Evolutionary conservation across 2,329 filamentous ascomycete species (phyloP).

Genomic region (Pestalotiopsis sp.): DNA sequence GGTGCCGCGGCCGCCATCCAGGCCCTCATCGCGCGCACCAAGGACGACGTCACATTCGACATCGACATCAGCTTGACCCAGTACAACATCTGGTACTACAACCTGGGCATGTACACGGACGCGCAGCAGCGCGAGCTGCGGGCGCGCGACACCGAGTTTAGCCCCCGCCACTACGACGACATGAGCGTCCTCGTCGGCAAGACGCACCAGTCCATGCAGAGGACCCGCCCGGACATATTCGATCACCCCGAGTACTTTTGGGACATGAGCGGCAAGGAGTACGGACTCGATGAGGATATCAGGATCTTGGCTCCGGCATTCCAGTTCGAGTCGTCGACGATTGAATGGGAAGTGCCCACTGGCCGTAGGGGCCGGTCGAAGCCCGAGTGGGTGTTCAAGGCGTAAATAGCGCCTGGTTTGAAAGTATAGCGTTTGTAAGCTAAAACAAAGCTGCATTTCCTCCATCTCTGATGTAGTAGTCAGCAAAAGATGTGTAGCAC

Average conservation of each 20-base stretch:
- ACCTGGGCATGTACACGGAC: conserved; percentile 25
- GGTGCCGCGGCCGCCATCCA: neutral
- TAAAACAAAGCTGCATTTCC: no score
- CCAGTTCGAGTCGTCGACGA: neutral
- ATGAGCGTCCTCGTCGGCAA: conserved; percentile 17
- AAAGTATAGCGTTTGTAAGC: no score
- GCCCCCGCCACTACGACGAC: conserved; percentile 30
- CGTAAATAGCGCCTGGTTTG: no score
- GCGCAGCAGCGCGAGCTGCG: conserved; percentile 25
- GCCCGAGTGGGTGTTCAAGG: neutral
- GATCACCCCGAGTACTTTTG: neutral
- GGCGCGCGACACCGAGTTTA: conserved; percentile 27
- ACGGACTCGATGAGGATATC: neutral
- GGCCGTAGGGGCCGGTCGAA: neutral
- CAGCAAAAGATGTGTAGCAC: no score
- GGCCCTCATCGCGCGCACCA: neutral
- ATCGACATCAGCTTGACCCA: conserved; percentile 30
- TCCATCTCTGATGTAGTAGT: no score
- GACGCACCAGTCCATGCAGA: neutral
- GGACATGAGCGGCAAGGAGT: conserved; percentile 1
- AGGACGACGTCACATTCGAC: conserved; percentile 26
- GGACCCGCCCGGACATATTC: neutral
- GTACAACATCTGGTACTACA: conserved; percentile 32
- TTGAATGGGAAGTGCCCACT: neutral
- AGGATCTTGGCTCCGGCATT: neutral